Evolutionary conservation across 495 filamentous ascomycete genomes (phyloP).

Genomic region (Collariella sp.): DNA sequence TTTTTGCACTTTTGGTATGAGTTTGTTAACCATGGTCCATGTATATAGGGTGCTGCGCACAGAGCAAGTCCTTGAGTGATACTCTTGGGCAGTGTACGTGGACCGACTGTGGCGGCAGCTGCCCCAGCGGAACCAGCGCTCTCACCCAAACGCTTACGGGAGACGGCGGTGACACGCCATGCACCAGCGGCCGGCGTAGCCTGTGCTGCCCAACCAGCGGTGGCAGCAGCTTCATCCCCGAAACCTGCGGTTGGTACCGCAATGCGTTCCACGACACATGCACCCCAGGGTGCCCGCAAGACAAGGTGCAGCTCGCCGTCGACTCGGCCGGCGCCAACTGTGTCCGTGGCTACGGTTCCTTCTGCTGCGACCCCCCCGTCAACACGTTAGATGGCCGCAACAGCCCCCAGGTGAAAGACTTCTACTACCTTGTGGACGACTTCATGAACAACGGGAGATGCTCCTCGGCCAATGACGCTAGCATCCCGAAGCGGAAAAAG

Average conservation of each 20-base stretch:
- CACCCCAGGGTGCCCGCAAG: neutral
- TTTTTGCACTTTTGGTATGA: neutral
- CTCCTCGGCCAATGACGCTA: neutral
- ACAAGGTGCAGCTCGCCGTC: conserved; percentile 1
- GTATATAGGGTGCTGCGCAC: neutral
- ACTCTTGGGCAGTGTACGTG: neutral
- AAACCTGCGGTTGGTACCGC: conserved; percentile 1
- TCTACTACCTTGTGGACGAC: neutral
- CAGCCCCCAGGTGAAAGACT: neutral
- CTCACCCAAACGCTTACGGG: neutral
- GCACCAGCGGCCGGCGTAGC: neutral
- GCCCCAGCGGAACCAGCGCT: neutral
- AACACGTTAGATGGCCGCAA: neutral
- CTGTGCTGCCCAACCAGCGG: neutral
- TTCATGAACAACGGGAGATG: neutral
- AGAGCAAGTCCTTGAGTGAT: neutral
- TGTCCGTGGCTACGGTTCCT: neutral
- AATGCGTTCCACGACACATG: conserved; percentile 1
- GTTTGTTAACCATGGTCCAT: too few relatives aligned
- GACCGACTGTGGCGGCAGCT: neutral
- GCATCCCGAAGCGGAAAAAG: neutral
- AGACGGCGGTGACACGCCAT: neutral
- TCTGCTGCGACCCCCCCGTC: neutral
- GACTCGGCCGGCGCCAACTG: neutral
- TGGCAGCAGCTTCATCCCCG: neutral